Conservation (phyloP, 164 flowering plant genomes). For the Hamamelis virginiana region DNA sequence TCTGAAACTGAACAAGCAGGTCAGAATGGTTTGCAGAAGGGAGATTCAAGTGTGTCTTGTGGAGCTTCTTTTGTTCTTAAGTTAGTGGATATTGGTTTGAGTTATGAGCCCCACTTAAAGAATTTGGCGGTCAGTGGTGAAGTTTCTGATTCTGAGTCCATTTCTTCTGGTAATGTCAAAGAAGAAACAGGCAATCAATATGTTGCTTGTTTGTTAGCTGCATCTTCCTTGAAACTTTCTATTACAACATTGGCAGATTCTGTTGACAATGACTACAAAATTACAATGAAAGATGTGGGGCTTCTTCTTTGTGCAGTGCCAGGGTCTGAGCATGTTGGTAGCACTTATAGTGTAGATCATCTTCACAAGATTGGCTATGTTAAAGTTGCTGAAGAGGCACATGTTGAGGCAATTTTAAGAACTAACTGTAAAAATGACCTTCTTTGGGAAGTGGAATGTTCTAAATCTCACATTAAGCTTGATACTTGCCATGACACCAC, state of each 20-base stretch:
- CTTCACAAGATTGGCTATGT: constrained; percentile 71
- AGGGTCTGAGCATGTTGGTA: constrained; percentile 26
- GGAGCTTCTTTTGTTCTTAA: constrained; percentile 63
- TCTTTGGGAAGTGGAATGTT: constrained; percentile 76
- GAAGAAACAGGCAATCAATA: constrained; percentile 33
- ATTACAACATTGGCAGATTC: constrained; percentile 32
- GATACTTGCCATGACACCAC: constrained; percentile 87
- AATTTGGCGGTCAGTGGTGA: constrained; percentile 15
- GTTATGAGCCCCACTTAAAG: constrained; percentile 74
- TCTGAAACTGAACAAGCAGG: constrained; percentile 32
- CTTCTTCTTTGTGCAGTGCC: constrained; percentile 60
- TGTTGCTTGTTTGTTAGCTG: constrained; percentile 78
- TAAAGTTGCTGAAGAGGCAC: constrained; percentile 86
- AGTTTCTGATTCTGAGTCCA: constrained; percentile 22
- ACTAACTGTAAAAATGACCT: constrained; percentile 55
- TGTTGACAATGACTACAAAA: constrained; percentile 45
- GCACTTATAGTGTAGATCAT: constrained; percentile 50
- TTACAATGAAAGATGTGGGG: constrained; percentile 80
- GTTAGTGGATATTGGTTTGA: constrained; percentile 76
- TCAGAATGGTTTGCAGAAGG: constrained; percentile 22
- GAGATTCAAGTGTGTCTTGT: constrained; percentile 20
- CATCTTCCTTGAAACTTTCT: constrained; percentile 65
- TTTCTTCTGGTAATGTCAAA: constrained; percentile 14
- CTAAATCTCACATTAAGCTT: constrained; percentile 61
- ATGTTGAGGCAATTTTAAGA: constrained; percentile 65